Conservation (phyloP, 345 rosid genomes). For the Cardamine occulta region DNA sequence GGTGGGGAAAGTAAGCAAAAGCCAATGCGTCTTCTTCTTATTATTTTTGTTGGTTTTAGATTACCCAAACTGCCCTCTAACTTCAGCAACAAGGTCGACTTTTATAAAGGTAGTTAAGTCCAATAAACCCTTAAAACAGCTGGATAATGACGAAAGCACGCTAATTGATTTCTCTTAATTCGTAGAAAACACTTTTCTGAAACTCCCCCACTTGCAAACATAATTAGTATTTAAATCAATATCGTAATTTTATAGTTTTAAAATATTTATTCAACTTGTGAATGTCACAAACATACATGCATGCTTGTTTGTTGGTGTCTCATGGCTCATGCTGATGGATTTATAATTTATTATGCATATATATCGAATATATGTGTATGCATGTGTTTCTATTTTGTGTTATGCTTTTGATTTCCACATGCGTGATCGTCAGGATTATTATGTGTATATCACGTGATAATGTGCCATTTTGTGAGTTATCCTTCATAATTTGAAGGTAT, state of each 20-base stretch:
- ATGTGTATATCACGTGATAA: conserved; percentile 37
- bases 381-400: conserved; percentile 24
- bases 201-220: conserved; percentile 28
- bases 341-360: no score
- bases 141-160: conserved; percentile 39
- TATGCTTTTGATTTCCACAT: conserved; percentile 21
- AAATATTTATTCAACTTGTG: conserved; percentile 9
- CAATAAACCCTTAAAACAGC: conserved; percentile 13
- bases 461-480: conserved; percentile 5
- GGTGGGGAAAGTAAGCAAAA: conserved; percentile 27
- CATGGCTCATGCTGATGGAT: no score
- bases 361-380: conserved; percentile 17
- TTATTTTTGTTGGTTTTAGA: neutral
- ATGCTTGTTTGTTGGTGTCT: conserved; percentile 10
- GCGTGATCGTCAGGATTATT: conserved; percentile 38
- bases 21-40: conserved; percentile 7
- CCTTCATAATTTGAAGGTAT: neutral
- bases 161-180: conserved; percentile 30
- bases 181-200: conserved; percentile 2
- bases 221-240: neutral
- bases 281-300: conserved; percentile 39
- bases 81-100: neutral
- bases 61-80: conserved; percentile 12
- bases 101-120: conserved; percentile 25
- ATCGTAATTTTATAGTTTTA: neutral